Percentiles rank a stretch among this genome's conserved stretches.
Conservation (phyloP, 2,329 filamentous ascomycete genomes). For the Hawksworthiomyces lignivorus region DNA sequence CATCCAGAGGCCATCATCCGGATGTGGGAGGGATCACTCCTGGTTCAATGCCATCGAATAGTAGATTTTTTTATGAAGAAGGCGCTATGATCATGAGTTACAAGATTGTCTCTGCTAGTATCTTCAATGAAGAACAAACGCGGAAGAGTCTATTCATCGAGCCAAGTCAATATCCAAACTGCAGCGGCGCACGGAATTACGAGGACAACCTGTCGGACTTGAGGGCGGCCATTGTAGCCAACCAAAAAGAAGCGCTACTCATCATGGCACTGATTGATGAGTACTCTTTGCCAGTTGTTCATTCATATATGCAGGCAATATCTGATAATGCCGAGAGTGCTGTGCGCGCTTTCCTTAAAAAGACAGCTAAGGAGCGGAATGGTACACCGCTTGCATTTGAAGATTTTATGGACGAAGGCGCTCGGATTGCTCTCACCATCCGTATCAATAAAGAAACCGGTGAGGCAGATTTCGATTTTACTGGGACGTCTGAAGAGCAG, state of each 20-base stretch:
- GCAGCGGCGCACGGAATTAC: constrained; percentile 26
- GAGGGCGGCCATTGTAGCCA: constrained; percentile 35
- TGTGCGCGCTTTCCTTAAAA: constrained; percentile 21
- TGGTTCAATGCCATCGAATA: constrained; percentile 22
- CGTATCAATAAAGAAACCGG: constrained; percentile 42
- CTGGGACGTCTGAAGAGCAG: constrained; percentile 61
- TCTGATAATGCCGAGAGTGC: constrained; percentile 31
- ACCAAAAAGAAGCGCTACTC: constrained; percentile 29
- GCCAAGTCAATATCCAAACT: constrained; percentile 28
- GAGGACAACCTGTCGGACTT: constrained; percentile 35
- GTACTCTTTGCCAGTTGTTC: constrained; percentile 23
- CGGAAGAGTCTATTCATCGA: constrained; percentile 7
- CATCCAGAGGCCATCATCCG: constrained; percentile 30
- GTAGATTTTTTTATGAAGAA: constrained; percentile 34
- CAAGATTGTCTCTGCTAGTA: constrained; percentile 28
- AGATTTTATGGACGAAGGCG: constrained; percentile 29
- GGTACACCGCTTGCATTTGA: constrained; percentile 18
- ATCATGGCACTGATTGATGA: constrained; percentile 25
- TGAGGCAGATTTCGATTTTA: constrained; percentile 64
- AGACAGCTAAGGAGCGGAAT: constrained; percentile 36
- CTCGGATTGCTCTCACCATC: constrained; percentile 23
- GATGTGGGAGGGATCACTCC: constrained; percentile 23
- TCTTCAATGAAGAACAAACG: constrained; percentile 18
- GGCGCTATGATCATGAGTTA: constrained; percentile 30
- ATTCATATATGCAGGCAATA: constrained; percentile 32